Conservation (phyloP, 345 rosid genomes). For the Syzygium grande region DNA sequence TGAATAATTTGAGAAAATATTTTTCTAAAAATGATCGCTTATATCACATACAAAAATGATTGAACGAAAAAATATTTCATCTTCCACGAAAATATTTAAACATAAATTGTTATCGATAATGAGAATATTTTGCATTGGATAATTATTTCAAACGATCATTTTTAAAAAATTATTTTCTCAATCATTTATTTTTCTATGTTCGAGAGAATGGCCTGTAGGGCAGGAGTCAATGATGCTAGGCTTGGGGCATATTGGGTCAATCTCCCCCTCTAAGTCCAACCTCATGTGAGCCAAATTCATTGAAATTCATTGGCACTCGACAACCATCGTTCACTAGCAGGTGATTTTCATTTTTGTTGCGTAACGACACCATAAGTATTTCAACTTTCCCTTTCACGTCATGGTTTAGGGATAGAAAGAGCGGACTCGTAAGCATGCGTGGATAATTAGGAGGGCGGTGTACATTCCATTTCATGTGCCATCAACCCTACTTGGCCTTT, state of each 20-base stretch:
- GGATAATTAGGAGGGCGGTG: not conserved
- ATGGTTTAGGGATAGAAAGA: not conserved
- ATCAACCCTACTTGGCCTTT: not conserved
- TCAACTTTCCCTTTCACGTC: not conserved
- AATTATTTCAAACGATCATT: too few relatives aligned
- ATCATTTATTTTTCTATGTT: too few relatives aligned
- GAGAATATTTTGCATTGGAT: too few relatives aligned
- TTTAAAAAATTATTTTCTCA: too few relatives aligned
- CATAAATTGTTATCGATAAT: too few relatives aligned
- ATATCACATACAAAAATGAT: too few relatives aligned
- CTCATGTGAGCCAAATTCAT: not conserved
- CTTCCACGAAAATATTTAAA: too few relatives aligned
- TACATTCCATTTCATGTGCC: not conserved
- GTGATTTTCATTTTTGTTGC: not conserved
- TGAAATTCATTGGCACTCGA: not conserved
- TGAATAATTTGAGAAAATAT: too few relatives aligned
- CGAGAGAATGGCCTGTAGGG: not conserved
- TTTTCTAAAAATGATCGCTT: too few relatives aligned
- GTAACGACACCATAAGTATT: not conserved
- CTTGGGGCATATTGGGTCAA: not conserved
- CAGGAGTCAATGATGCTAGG: not conserved
- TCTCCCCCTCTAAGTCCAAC: not conserved
- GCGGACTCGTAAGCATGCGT: not conserved
- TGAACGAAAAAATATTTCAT: too few relatives aligned
- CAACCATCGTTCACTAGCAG: not conserved